These are phyloP conservation scores for Fusarium udum DNA, from an alignment of 2,329 filamentous ascomycete species.

Conservation along the genomic window DNA sequence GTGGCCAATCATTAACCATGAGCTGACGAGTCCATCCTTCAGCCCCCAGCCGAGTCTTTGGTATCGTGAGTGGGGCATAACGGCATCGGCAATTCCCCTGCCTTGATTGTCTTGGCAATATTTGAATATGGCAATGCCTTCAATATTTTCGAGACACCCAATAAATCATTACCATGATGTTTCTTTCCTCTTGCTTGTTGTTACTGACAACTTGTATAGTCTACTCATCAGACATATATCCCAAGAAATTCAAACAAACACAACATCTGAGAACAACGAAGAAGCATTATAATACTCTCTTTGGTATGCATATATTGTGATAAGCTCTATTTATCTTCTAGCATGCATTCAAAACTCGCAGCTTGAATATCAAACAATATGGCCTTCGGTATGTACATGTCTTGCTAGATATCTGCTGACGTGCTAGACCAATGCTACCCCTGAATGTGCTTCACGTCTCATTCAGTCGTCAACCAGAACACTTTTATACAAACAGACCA, in stretches of 20 bases:
- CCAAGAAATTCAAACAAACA: slow-evolving; percentile 20
- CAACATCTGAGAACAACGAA: background rate
- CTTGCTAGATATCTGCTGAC: background rate
- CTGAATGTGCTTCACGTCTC: background rate
- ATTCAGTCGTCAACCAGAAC: slow-evolving; percentile 14
- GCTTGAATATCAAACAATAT: background rate
- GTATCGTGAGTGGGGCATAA: slow-evolving; percentile 22
- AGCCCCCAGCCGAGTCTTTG: slow-evolving; percentile 20
- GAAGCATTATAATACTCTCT: background rate
- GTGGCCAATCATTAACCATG: slow-evolving; percentile 43
- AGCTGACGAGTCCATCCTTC: slow-evolving; percentile 50
- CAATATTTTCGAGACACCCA: background rate
- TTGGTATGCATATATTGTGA: background rate
- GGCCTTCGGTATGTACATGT: slow-evolving; percentile 2
- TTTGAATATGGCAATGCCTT: slow-evolving; percentile 1
- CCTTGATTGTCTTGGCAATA: slow-evolving; percentile 26
- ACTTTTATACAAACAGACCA: background rate
- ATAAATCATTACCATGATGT: background rate
- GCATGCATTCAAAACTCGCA: background rate
- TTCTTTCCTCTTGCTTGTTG: background rate
- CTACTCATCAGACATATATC: background rate
- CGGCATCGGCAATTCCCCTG: slow-evolving; percentile 30
- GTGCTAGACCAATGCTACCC: background rate
- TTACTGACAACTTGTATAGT: background rate
- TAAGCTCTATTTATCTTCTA: slow-evolving; percentile 7